Percentiles rank a stretch among this genome's conserved stretches.
Evolutionary conservation across 148 eudicot genomes (phyloP).

Genomic region (Diospyros kaki): DNA sequence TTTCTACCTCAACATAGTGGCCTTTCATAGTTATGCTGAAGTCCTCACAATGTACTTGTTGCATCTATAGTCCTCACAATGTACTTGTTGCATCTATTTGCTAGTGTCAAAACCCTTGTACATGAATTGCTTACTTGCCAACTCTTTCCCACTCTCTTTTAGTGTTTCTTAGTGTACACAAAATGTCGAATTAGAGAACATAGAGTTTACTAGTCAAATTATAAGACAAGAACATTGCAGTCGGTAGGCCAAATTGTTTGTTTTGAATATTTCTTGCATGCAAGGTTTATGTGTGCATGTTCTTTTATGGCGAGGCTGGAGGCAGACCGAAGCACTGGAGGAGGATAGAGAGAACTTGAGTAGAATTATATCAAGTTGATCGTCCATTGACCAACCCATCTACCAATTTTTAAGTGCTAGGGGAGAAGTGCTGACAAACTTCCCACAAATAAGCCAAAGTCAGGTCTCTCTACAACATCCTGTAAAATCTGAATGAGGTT

Average conservation of each 20-base stretch:
- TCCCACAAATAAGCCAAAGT: too few species aligned
- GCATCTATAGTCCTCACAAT: background rate
- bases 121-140: background rate
- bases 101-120: background rate
- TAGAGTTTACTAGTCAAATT: background rate
- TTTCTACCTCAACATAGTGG: background rate
- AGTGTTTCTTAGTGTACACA: background rate
- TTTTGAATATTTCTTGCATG: background rate
- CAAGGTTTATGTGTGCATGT: background rate
- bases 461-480: too few species aligned
- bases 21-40: background rate
- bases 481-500: too few species aligned
- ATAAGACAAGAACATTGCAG: background rate
- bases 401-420: too few species aligned
- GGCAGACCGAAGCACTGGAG: too few species aligned
- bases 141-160: background rate
- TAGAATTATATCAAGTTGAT: too few species aligned
- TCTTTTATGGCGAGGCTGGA: too few species aligned
- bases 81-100: background rate
- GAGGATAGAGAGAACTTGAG: too few species aligned
- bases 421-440: too few species aligned
- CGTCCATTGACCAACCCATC: too few species aligned
- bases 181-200: background rate
- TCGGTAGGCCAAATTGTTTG: background rate
- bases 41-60: background rate